phyloP scores from a whole-genome alignment of 1,139 yeast genomes.

The Diutina rugosa region DNA sequence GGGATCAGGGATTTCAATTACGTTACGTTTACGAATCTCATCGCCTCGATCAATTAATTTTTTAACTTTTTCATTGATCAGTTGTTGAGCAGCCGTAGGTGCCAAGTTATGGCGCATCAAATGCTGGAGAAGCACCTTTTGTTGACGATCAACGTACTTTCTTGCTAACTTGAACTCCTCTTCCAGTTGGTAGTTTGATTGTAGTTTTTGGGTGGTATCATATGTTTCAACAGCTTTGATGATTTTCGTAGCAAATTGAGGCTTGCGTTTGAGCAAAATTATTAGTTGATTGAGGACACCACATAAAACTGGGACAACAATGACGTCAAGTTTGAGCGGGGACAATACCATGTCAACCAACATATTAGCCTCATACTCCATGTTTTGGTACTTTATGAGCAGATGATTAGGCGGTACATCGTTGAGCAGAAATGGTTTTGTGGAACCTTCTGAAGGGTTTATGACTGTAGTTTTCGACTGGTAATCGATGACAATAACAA shows the following conservation, averaged over 20 bases:
- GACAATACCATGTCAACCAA: neutral
- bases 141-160: slow-evolving; percentile 28
- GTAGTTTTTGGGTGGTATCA: slow-evolving; percentile 25
- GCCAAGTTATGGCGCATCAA: slow-evolving; percentile 22
- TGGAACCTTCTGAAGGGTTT: slow-evolving; percentile 22
- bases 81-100: slow-evolving; percentile 17
- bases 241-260: neutral
- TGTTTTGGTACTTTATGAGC: slow-evolving; percentile 22
- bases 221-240: slow-evolving; percentile 12
- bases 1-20: slow-evolving; percentile 9
- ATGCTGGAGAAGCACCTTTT: slow-evolving; percentile 24
- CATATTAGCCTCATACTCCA: slow-evolving; percentile 12
- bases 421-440: slow-evolving; percentile 34
- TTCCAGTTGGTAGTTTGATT: slow-evolving; percentile 31
- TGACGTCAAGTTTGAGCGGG: neutral
- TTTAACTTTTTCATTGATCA: slow-evolving; percentile 49
- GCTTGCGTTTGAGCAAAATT: neutral
- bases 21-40: slow-evolving; percentile 28
- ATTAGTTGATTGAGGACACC: neutral
- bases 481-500: slow-evolving; percentile 55
- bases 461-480: slow-evolving; percentile 29
- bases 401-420: slow-evolving; percentile 56
- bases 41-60: slow-evolving; percentile 24
- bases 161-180: slow-evolving; percentile 29
- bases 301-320: slow-evolving; percentile 6